Evolutionary conservation across 2,329 filamentous ascomycete species (phyloP).

Genomic region (Fusarium pilosicola): DNA sequence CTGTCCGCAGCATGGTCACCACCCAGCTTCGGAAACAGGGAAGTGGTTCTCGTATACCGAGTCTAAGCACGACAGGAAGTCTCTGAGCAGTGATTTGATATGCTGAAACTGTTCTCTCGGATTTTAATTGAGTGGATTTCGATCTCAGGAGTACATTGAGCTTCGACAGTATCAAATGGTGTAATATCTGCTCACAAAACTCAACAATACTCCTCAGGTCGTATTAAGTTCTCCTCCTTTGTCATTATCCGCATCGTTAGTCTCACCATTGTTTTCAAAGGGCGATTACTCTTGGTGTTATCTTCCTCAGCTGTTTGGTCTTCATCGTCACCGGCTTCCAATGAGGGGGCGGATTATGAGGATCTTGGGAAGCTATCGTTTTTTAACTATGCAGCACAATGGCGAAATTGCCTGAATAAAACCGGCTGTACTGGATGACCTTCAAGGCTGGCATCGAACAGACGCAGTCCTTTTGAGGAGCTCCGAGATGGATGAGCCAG

Average conservation of each 20-base stretch:
- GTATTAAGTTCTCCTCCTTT: neutral
- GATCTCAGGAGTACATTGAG: too few relatives aligned
- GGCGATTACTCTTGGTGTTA: neutral
- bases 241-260: accelerated
- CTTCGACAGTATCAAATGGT: neutral
- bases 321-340: neutral
- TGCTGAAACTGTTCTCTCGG: too few relatives aligned
- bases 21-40: neutral
- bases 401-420: accelerated
- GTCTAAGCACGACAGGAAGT: too few relatives aligned
- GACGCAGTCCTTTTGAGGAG: neutral
- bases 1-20: neutral
- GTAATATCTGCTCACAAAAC: accelerated
- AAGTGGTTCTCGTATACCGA: neutral
- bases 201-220: too few relatives aligned
- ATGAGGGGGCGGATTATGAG: accelerated
- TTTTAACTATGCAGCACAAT: too few relatives aligned
- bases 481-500: too few relatives aligned
- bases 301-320: neutral
- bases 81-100: too few relatives aligned
- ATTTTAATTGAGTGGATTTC: accelerated
- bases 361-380: too few relatives aligned
- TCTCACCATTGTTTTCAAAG: neutral
- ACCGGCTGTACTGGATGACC: neutral
- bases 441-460: neutral